A percentile compares a stretch with the other conserved stretches of the same genome.
Conservation (phyloP, 2,329 filamentous ascomycete genomes). For the Epicoccum sorghinum region DNA sequence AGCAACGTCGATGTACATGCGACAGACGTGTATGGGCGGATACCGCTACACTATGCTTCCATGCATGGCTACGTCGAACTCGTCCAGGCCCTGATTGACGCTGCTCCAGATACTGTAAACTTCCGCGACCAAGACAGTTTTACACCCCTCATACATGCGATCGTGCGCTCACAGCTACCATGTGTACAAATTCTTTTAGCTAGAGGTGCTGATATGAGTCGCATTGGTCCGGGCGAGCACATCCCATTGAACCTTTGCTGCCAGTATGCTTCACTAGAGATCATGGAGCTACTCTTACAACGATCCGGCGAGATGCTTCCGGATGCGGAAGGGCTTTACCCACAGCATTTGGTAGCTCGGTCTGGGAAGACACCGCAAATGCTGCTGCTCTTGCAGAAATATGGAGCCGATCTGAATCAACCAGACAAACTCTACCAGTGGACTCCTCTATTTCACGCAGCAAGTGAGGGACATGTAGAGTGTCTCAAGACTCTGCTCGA, state of each 20-base stretch:
- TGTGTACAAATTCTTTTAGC: conserved; percentile 81
- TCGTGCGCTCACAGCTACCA: conserved; percentile 81
- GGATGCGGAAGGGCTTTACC: conserved; percentile 93
- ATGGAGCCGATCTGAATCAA: conserved; percentile 89
- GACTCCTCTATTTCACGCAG: conserved; percentile 95
- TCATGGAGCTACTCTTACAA: conserved; percentile 83
- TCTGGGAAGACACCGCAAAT: conserved; percentile 83
- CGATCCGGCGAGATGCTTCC: conserved; percentile 83
- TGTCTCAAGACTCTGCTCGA: conserved; percentile 83
- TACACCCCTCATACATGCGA: conserved; percentile 92
- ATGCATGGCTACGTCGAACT: conserved; percentile 90
- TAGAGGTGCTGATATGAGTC: conserved; percentile 83
- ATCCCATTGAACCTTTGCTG: conserved; percentile 94
- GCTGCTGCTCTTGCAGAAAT: conserved; percentile 78
- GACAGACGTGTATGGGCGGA: conserved; percentile 90
- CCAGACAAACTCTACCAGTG: conserved; percentile 95
- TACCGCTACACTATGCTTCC: conserved; percentile 93
- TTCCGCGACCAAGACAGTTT: conserved; percentile 96
- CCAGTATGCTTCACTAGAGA: conserved; percentile 84
- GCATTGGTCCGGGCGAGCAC: conserved; percentile 84
- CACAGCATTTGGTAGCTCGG: conserved; percentile 93
- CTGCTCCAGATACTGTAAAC: conserved; percentile 77
- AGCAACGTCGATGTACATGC: conserved; percentile 77
- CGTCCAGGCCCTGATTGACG: conserved; percentile 73
- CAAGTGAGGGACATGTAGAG: conserved; percentile 91